Evolutionary conservation across 2,329 filamentous ascomycete species (phyloP), one percentile per base, ranked within the genome.

Genomic region (Neopestalotiopsis sp.): DNA sequence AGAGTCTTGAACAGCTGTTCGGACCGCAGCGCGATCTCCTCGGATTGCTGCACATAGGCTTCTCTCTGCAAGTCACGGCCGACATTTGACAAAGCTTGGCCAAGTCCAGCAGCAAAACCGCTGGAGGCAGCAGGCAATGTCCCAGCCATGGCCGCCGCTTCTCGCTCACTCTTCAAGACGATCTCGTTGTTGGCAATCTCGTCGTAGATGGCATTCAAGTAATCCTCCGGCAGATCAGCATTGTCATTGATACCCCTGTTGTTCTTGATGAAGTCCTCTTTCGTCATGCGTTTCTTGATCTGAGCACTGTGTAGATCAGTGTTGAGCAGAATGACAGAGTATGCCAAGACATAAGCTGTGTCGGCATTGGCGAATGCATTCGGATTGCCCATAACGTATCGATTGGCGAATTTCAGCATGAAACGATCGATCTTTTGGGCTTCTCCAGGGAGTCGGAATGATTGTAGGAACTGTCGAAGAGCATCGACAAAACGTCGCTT

Each of bases 341-440:
- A 99, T 0, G 94, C 92, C 49, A 99, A 85, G 9, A 99, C 94
- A 74, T 99, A 99, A 14, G 96, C 95, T 0, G 97, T 99, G 79
- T 99, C 97, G 1, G 96, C 97, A 76, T 98, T 99, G 45, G 96
- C 96, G 80, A 97, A 99, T 1, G 96, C 95, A 77, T 97, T 97
- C 0, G 96, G 96, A 74, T 99, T 99, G 38, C 95, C 95, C 70
- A 91, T 92, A 65, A 97, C 93, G 79, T 99, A 99, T 70, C 95
- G 91, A 80, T 98, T 95, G 10, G 96, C 96, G 81, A 98, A 99
- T 80, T 99, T 99, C 73, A 99, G 85, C 96, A 99, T 98, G 82
- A 98, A 97, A 62, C 96, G 93, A 89, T 99, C 96, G 73, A 99
- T 99, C 84, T 99, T 99, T 79, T 99, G 96, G 0, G 95, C 95